phyloP scores from a whole-genome alignment of 2,329 filamentous ascomycete species.

The Chaetomiaceae sp. region DNA sequence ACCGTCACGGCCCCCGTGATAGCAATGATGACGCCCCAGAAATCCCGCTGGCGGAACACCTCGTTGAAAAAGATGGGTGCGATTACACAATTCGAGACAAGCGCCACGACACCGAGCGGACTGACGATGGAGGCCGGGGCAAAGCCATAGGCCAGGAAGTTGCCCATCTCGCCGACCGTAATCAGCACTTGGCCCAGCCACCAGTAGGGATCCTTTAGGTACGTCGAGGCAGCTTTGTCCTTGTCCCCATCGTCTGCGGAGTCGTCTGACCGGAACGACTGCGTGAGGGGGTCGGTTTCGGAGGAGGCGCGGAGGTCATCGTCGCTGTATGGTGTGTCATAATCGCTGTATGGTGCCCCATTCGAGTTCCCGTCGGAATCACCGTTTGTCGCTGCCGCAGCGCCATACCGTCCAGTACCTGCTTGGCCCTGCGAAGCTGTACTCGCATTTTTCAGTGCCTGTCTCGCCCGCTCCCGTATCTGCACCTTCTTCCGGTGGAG shows the following conservation, averaged over 20 bases:
- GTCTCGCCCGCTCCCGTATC: slow-evolving; percentile 50
- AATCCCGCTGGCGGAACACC: slow-evolving; percentile 76
- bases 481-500: slow-evolving; percentile 67
- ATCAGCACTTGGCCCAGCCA: slow-evolving; percentile 93
- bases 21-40: slow-evolving; percentile 82
- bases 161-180: slow-evolving; percentile 87
- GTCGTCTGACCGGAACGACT: slow-evolving; percentile 45
- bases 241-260: slow-evolving; percentile 32
- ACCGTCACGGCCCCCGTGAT: slow-evolving; percentile 86
- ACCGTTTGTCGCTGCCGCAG: slow-evolving; percentile 32
- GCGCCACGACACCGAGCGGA: slow-evolving; percentile 89
- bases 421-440: slow-evolving; percentile 30
- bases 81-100: slow-evolving; percentile 95
- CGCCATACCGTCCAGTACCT: slow-evolving; percentile 38
- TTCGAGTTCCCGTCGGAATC: slow-evolving; percentile 1
- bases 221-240: slow-evolving; percentile 56
- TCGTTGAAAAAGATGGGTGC: slow-evolving; percentile 93
- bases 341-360: not conserved
- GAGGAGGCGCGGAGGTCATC: slow-evolving; percentile 34
- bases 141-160: slow-evolving; percentile 96
- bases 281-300: slow-evolving; percentile 50
- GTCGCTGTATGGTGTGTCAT: slow-evolving; percentile 32
- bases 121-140: slow-evolving; percentile 97
- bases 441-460: slow-evolving; percentile 46
- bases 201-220: slow-evolving; percentile 91